A percentile compares a stretch with the other conserved stretches of the same genome.
phyloP scores from a whole-genome alignment of 495 filamentous ascomycete species.

The Xylaria palmicola region DNA sequence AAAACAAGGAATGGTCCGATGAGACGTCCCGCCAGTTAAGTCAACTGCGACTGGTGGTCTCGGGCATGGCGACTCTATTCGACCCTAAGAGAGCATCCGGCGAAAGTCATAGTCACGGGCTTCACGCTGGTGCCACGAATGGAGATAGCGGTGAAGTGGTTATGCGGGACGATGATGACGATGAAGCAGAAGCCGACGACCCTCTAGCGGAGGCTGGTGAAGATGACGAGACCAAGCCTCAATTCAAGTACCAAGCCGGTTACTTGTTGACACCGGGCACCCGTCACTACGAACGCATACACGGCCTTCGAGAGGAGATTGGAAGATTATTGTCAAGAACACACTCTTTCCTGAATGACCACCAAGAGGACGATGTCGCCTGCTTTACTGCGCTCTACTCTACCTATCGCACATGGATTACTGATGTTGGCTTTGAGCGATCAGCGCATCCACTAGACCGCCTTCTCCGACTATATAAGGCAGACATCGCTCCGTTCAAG shows the following conservation, averaged over 20 bases:
- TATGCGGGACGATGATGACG: constrained; percentile 48
- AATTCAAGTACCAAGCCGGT: constrained; percentile 81
- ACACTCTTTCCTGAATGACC: constrained; percentile 76
- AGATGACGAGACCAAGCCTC: constrained; percentile 77
- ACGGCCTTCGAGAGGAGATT: constrained; percentile 72
- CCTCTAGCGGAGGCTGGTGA: constrained; percentile 66
- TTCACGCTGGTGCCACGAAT: constrained; percentile 36
- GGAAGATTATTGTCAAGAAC: constrained; percentile 80
- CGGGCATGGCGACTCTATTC: constrained; percentile 85
- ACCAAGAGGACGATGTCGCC: constrained; percentile 92
- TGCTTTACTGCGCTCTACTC: constrained; percentile 92
- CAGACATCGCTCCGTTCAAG: constrained; percentile 89
- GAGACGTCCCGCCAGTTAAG: constrained; percentile 88
- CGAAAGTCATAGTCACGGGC: constrained; percentile 28
- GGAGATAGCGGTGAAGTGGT: constrained; percentile 39
- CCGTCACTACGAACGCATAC: constrained; percentile 68
- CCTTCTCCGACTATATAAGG: constrained; percentile 73
- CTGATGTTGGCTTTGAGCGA: constrained; percentile 93
- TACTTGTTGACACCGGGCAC: constrained; percentile 68
- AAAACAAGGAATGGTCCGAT: constrained; percentile 97
- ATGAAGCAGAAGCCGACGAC: constrained; percentile 56
- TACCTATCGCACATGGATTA: constrained; percentile 93
- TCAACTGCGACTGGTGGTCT: constrained; percentile 79
- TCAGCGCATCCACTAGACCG: constrained; percentile 92
- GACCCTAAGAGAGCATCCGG: constrained; percentile 70